Conservation (phyloP, 495 filamentous ascomycete species). For the Neurospora sublineolata region DNA sequence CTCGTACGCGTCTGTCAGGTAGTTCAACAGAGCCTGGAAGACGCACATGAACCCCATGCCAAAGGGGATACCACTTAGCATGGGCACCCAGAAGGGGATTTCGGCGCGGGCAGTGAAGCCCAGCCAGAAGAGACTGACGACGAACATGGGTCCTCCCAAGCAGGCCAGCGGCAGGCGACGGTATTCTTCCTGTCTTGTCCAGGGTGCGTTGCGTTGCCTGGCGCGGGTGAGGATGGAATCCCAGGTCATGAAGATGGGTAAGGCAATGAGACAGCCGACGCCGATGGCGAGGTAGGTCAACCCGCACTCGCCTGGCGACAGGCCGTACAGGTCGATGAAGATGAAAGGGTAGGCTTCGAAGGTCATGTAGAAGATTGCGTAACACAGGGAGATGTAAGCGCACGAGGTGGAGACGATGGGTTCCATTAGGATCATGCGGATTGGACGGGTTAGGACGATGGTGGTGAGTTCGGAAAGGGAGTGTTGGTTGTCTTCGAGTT, state of each 20-base stretch:
- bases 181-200: slow-evolving; percentile 42
- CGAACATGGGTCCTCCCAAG: slow-evolving; percentile 51
- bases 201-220: slow-evolving; percentile 11
- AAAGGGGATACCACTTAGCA: slow-evolving; percentile 53
- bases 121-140: slow-evolving; percentile 58
- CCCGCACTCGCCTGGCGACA: slow-evolving; percentile 33
- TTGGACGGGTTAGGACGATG: slow-evolving; percentile 27
- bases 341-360: slow-evolving; percentile 60
- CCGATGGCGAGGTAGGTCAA: slow-evolving; percentile 38
- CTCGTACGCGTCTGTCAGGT: slow-evolving; percentile 65
- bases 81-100: slow-evolving; percentile 53
- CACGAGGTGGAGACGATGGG: slow-evolving; percentile 48
- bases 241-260: slow-evolving; percentile 42
- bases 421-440: slow-evolving; percentile 34
- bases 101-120: slow-evolving; percentile 49
- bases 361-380: slow-evolving; percentile 67
- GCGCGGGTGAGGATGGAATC: slow-evolving; percentile 21
- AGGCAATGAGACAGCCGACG: slow-evolving; percentile 32
- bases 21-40: slow-evolving; percentile 52
- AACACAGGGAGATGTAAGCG: slow-evolving; percentile 56
- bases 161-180: slow-evolving; percentile 57
- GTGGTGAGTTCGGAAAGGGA: slow-evolving; percentile 23
- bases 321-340: slow-evolving; percentile 38
- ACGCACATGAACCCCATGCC: slow-evolving; percentile 51
- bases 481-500: slow-evolving; percentile 19